A percentile compares a stretch with the other conserved stretches of the same genome.
phyloP scores from a whole-genome alignment of 1,139 yeast genomes.

The Candida sp. region DNA sequence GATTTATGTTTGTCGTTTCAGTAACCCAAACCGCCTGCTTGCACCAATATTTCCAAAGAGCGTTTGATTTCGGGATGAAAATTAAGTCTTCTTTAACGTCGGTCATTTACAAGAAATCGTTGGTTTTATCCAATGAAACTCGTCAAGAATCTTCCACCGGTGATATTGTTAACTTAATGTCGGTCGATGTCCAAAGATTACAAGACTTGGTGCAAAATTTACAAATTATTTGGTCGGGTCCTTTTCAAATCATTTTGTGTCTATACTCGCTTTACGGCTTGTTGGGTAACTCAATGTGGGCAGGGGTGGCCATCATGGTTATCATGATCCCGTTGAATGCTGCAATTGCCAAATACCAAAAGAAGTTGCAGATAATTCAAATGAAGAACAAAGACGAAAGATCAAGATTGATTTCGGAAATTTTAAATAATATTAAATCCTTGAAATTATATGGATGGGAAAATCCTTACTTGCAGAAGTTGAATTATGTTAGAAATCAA shows the following conservation, averaged over 20 bases:
- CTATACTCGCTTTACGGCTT: conserved; percentile 69
- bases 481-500: conserved; percentile 81
- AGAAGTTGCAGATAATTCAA: conserved; percentile 62
- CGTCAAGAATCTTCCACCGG: conserved; percentile 84
- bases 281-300: conserved; percentile 94
- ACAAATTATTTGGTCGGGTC: conserved; percentile 94
- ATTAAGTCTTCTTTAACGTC: conserved; percentile 79
- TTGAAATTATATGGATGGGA: conserved; percentile 97
- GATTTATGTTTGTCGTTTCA: conserved; percentile 81
- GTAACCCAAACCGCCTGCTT: conserved; percentile 78
- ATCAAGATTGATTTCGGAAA: conserved; percentile 71
- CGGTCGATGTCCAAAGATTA: conserved; percentile 92
- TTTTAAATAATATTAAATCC: conserved; percentile 87
- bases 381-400: conserved; percentile 47
- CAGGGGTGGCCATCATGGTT: conserved; percentile 83
- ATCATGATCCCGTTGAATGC: conserved; percentile 87
- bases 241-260: conserved; percentile 86
- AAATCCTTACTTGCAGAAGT: conserved; percentile 68
- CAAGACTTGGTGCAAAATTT: conserved; percentile 88
- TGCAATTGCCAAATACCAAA: conserved; percentile 68
- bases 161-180: conserved; percentile 95
- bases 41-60: conserved; percentile 91
- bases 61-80: conserved; percentile 88
- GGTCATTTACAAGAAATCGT: conserved; percentile 74
- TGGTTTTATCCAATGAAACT: conserved; percentile 81